Evolutionary conservation across 306 rosid genomes (phyloP).

Genomic region (Castanea crenata): DNA sequence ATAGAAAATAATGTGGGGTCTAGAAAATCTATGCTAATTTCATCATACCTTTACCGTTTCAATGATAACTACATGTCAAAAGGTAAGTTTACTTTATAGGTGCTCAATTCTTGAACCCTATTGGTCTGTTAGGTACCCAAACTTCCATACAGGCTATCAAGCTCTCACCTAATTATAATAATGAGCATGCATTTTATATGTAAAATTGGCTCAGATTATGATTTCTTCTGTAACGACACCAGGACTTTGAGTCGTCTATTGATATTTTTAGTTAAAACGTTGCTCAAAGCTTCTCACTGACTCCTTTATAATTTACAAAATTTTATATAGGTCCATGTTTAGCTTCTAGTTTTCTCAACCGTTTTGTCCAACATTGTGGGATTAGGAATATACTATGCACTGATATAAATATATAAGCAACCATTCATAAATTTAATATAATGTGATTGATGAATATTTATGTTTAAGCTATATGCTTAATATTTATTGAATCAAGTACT

Average conservation of each 20-base stretch:
- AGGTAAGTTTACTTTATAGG: background rate
- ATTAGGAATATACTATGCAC: background rate
- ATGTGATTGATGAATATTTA: background rate
- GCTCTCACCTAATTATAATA: background rate
- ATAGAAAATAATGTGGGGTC: conserved; percentile 28
- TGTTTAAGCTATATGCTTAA: background rate
- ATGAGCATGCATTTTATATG: background rate
- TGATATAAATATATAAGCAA: background rate
- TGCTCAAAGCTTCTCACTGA: conserved; percentile 13
- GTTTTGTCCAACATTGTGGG: conserved; percentile 34
- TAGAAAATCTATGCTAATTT: conserved; percentile 27
- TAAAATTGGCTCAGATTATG: background rate
- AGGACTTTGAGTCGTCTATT: background rate
- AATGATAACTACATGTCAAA: conserved; percentile 25
- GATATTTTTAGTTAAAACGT: background rate
- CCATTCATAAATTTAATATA: background rate
- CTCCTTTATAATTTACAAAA: conserved; percentile 8
- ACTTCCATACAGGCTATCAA: background rate
- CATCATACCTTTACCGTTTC: conserved; percentile 37
- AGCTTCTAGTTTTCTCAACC: conserved; percentile 43
- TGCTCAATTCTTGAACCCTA: conserved; percentile 18
- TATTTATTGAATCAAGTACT: background rate
- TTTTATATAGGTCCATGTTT: background rate
- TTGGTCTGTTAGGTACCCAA: background rate
- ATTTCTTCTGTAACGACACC: background rate